Percentiles rank a stretch among this genome's conserved stretches.
These are phyloP conservation scores for Aspergillus sp. DNA, from an alignment of 2,329 filamentous ascomycete genomes.

Conservation along the genomic window DNA sequence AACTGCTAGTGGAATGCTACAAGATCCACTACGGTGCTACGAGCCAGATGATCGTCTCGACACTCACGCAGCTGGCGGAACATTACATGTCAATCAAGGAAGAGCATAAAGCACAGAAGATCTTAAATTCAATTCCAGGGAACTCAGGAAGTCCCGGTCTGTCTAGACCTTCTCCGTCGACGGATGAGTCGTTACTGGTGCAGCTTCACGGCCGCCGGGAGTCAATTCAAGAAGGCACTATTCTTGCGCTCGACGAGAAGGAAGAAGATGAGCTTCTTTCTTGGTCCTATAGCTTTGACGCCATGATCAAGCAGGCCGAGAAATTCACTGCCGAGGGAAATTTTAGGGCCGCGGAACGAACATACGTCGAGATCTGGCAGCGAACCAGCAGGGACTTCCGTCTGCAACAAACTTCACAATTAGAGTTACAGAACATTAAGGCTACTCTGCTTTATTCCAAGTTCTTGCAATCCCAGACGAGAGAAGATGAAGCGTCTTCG, in stretches of 20 bases:
- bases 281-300: slow-evolving; percentile 28
- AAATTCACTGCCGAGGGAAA: slow-evolving; percentile 27
- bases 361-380: slow-evolving; percentile 48
- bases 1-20: slow-evolving; percentile 44
- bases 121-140: slow-evolving; percentile 20
- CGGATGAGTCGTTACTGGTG: slow-evolving; percentile 21
- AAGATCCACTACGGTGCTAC: slow-evolving; percentile 43
- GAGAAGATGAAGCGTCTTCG: slow-evolving; percentile 39
- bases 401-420: slow-evolving; percentile 35
- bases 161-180: slow-evolving; percentile 4
- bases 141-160: not conserved
- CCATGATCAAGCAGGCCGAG: slow-evolving; percentile 33
- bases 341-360: slow-evolving; percentile 37
- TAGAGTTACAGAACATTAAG: slow-evolving; percentile 45
- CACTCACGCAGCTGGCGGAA: slow-evolving; percentile 40
- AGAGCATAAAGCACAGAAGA: slow-evolving; percentile 37
- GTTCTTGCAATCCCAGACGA: slow-evolving; percentile 42
- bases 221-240: slow-evolving; percentile 10
- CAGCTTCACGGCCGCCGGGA: slow-evolving; percentile 21
- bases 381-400: slow-evolving; percentile 44
- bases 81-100: slow-evolving; percentile 46
- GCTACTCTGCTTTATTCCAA: slow-evolving; percentile 41
- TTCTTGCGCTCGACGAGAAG: slow-evolving; percentile 30
- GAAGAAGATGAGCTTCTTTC: slow-evolving; percentile 35
- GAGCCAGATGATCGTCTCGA: slow-evolving; percentile 41